These are phyloP conservation scores for Hypocrella siamensis DNA, from an alignment of 2,329 filamentous ascomycete genomes.

Conservation along the genomic window DNA sequence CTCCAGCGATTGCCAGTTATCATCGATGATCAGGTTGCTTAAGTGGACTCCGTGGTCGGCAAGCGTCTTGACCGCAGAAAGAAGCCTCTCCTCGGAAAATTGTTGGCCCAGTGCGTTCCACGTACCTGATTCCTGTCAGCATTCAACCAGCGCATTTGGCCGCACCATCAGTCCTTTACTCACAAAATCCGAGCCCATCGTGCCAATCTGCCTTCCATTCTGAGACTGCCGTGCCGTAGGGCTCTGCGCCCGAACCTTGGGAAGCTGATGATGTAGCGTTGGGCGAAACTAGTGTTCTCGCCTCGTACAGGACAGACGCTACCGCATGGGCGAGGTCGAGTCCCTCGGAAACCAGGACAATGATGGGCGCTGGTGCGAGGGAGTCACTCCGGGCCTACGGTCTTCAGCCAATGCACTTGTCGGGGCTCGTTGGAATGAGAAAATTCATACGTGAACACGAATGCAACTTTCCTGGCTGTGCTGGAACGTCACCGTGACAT, in stretches of 20 bases:
- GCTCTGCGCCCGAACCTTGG: constrained; percentile 27
- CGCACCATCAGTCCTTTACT: constrained; percentile 9
- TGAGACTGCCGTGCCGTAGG: constrained; percentile 32
- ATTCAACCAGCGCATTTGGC: not conserved
- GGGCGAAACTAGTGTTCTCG: constrained; percentile 37
- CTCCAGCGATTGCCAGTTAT: constrained; percentile 82
- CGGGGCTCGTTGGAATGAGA: not conserved
- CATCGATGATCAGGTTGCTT: constrained; percentile 82
- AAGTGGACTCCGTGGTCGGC: constrained; percentile 59
- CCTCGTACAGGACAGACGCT: constrained; percentile 74
- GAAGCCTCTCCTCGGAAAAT: constrained; percentile 66
- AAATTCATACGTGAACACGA: constrained; percentile 42
- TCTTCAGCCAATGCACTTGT: not conserved
- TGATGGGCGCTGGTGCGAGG: constrained; percentile 33
- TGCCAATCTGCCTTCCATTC: constrained; percentile 80
- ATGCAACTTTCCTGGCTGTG: constrained; percentile 51
- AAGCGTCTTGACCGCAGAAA: constrained; percentile 57
- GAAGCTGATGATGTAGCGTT: constrained; percentile 26
- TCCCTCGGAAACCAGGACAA: constrained; percentile 55
- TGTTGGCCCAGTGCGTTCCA: constrained; percentile 87
- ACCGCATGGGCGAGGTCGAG: constrained; percentile 60
- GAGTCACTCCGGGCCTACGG: constrained; percentile 51
- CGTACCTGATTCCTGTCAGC: constrained; percentile 37
- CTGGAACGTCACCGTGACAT: constrained; percentile 55
- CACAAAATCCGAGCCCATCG: constrained; percentile 82